Evolutionary conservation across 345 rosid species (phyloP), one percentile per base, ranked within the genome.

Genomic region (Salix koriyanagi): DNA sequence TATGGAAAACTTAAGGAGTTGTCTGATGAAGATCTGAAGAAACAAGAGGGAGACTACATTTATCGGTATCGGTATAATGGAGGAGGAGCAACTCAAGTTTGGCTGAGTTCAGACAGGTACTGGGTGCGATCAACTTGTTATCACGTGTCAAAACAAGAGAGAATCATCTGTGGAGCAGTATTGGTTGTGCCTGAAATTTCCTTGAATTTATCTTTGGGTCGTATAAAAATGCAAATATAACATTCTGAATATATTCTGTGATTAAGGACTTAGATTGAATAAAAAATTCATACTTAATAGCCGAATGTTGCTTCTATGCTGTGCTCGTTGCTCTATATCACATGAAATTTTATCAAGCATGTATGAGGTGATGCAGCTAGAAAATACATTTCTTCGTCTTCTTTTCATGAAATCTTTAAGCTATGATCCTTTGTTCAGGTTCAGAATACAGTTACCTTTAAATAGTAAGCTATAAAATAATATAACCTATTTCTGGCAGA

Each of bases 11-110:
- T 92, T 65, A 71, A 83, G 74, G 91, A 74, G 41, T 84, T 94
- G 77, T 86, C 86, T 75, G 94, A 91, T 21, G 98, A 92, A 80
- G 98, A 92, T 50, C 82, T 86, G 90, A 87, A 80, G 76, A 92
- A 91, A 80, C 99, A 96, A 87, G 98, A 94, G 83, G 98, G 94
- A 58, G 97, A 85, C 75, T 96, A 96, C 81, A 85, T 96, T 78
- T 96, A 96, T 83, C 95, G 93, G 65, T 96, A 96, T 84, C 90
- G 91, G 71, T 96, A 96, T 86, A 90, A 92, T 87, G 97, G 97
- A 54, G 99, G 99, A 67, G 99, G 98, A 81, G 97, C 99, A 69
- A 86, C 98, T 83, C 99, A 96, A 90, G 98, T 91, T 82, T 96
- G 99, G 99, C 84, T 96, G 81, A 88, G 90, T 77, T 92, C 97